phyloP scores from a whole-genome alignment of 2,329 filamentous ascomycete genomes.

The Colletotrichum sojae region DNA sequence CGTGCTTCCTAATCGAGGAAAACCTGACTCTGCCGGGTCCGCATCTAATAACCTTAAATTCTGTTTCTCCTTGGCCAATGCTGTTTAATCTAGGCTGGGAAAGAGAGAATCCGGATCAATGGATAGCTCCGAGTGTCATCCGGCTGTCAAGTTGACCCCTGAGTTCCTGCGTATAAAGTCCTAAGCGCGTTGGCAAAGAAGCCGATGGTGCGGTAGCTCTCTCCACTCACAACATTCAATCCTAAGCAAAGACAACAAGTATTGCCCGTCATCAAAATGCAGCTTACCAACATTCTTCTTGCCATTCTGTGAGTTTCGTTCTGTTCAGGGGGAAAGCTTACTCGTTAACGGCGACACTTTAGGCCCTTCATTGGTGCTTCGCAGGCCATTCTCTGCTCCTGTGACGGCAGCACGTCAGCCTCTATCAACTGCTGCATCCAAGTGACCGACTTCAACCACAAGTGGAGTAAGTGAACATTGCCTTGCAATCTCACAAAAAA shows the following conservation, averaged over 20 bases:
- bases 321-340: neutral
- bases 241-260: neutral
- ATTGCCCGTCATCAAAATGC: neutral
- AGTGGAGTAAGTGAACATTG: neutral
- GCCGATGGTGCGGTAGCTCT: too few species aligned
- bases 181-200: too few species aligned
- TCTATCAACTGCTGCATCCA: constrained; percentile 17
- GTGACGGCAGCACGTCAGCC: neutral
- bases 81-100: neutral
- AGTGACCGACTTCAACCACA: neutral
- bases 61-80: neutral
- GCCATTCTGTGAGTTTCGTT: constrained; percentile 5
- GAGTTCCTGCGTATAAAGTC: too few species aligned
- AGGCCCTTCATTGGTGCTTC: constrained; percentile 23
- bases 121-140: too few species aligned
- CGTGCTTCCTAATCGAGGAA: constrained; percentile 11
- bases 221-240: too few species aligned
- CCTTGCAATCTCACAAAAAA: neutral
- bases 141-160: too few species aligned
- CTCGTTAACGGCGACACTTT: neutral
- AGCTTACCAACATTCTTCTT: constrained; percentile 8
- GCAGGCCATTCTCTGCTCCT: constrained; percentile 14
- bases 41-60: constrained; percentile 8
- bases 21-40: neutral
- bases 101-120: neutral